Conservation (phyloP, 305 asterid genomes). For the Galium porrigens region DNA sequence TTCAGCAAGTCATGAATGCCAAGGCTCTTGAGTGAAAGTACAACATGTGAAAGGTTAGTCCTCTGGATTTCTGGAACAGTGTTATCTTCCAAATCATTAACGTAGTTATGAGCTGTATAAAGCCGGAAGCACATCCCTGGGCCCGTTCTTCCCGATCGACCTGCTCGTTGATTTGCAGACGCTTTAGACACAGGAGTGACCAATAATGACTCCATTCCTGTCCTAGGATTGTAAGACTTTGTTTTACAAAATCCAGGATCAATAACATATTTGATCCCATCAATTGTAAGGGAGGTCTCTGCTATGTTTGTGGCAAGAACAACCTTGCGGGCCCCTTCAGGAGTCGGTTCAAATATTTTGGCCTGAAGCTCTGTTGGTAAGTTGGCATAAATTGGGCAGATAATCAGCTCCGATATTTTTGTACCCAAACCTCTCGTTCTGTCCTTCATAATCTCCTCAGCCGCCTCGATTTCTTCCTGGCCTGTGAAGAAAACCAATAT, state of each 20-base stretch:
- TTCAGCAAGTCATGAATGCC: conserved; percentile 76
- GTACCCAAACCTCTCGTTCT: conserved; percentile 79
- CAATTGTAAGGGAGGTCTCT: conserved; percentile 86
- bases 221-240: conserved; percentile 75
- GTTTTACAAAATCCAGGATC: conserved; percentile 89
- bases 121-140: conserved; percentile 83
- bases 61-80: conserved; percentile 90
- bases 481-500: conserved; percentile 77
- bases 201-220: conserved; percentile 77
- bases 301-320: conserved; percentile 95
- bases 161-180: conserved; percentile 91
- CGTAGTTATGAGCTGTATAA: conserved; percentile 58
- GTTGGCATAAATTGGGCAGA: conserved; percentile 83
- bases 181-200: conserved; percentile 83
- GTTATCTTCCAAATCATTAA: conserved; percentile 70
- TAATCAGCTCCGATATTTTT: conserved; percentile 80
- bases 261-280: conserved; percentile 80
- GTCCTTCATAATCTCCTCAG: conserved; percentile 71
- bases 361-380: conserved; percentile 87
- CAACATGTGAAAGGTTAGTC: conserved; percentile 82
- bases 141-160: conserved; percentile 90
- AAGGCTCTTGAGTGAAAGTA: conserved; percentile 79
- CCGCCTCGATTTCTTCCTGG: conserved; percentile 88
- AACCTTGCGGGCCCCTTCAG: conserved; percentile 92
- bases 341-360: conserved; percentile 86